Evolutionary conservation across 2,329 filamentous ascomycete species (phyloP).

Genomic region (Ilyonectria mors-panacis): DNA sequence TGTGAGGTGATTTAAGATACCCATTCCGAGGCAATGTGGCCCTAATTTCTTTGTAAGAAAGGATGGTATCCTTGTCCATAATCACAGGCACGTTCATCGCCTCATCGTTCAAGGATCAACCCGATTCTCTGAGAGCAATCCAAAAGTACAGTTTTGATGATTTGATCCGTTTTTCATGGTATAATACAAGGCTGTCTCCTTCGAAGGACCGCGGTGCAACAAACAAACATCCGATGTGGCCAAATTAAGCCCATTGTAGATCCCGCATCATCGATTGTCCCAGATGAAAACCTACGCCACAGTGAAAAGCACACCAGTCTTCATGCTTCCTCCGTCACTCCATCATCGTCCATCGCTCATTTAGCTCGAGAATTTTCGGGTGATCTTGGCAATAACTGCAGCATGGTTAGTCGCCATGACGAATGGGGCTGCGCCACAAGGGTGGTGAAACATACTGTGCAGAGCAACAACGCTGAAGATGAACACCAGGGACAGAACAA

Average conservation of each 20-base stretch:
- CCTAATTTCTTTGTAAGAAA: background rate
- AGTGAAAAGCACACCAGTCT: constrained; percentile 38
- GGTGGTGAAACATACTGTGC: constrained; percentile 79
- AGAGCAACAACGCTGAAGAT: constrained; percentile 99
- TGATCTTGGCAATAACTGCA: constrained; percentile 94
- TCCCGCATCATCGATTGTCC: constrained; percentile 42
- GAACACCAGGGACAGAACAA: constrained; percentile 96
- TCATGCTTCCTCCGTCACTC: constrained; percentile 19
- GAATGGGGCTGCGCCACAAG: background rate
- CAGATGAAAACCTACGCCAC: constrained; percentile 43
- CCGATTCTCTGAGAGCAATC: constrained; percentile 30
- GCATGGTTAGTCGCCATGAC: constrained; percentile 38
- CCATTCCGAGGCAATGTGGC: background rate
- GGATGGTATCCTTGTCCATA: background rate
- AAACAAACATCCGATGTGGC: constrained; percentile 47
- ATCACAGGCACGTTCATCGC: background rate
- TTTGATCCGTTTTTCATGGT: constrained; percentile 48
- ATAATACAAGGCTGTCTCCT: constrained; percentile 53
- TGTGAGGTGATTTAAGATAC: no score
- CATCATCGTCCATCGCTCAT: constrained; percentile 34
- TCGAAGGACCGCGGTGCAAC: constrained; percentile 45
- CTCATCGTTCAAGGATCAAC: background rate
- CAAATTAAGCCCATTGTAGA: constrained; percentile 47
- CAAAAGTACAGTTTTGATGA: constrained; percentile 45
- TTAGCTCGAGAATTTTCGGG: constrained; percentile 85